A percentile compares a stretch with the other conserved stretches of the same genome.
Conservation (phyloP, 129 eudicot genomes). For the Dittrichia graveolens region DNA sequence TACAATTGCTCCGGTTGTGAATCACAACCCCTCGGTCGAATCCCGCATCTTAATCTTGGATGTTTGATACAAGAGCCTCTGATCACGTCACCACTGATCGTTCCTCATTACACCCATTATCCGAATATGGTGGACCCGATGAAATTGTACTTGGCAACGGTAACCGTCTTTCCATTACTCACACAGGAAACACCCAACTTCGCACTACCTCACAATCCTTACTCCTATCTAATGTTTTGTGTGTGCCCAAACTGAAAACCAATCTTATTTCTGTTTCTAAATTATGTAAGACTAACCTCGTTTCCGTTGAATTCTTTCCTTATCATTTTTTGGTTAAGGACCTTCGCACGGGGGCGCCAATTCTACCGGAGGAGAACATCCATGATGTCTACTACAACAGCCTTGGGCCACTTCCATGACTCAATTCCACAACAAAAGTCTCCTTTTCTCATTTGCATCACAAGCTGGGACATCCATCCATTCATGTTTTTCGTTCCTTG, state of each 20-base stretch:
- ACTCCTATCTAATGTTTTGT: not conserved
- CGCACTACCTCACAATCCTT: not conserved
- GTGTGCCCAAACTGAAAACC: slow-evolving; percentile 2
- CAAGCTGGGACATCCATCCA: not conserved
- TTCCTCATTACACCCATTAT: not conserved
- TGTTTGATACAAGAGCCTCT: not conserved
- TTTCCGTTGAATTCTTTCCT: no score
- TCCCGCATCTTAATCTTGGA: no score
- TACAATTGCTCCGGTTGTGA: not conserved
- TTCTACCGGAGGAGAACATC: not conserved
- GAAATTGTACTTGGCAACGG: slow-evolving; percentile 1
- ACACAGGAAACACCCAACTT: not conserved
- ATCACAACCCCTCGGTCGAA: not conserved
- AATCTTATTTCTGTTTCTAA: not conserved
- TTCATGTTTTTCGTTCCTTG: not conserved
- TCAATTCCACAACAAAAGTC: not conserved
- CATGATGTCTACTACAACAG: not conserved
- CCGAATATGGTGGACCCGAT: slow-evolving; percentile 19
- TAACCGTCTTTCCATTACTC: not conserved
- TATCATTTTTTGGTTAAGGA: slow-evolving; percentile 6
- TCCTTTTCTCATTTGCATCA: no score
- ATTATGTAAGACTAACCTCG: not conserved
- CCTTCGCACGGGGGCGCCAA: not conserved
- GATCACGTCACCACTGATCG: not conserved
- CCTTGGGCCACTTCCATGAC: not conserved